Percentiles rank a stretch among this genome's conserved stretches.
These are phyloP conservation scores for Saccharomycopsis schoenii DNA, from an alignment of 805 yeast species.

Conservation along the genomic window DNA sequence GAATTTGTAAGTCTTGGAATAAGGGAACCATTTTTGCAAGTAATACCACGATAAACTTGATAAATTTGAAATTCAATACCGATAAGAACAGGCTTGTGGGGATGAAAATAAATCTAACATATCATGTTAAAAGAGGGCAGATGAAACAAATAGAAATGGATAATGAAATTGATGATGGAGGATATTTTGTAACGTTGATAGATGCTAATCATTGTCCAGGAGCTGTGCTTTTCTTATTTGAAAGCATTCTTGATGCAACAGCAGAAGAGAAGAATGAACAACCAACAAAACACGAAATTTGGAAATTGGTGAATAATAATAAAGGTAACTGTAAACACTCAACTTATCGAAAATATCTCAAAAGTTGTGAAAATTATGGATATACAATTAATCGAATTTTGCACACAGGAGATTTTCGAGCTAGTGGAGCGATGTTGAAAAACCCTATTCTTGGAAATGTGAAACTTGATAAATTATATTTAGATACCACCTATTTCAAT, in stretches of 20 bases:
- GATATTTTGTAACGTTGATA: constrained; percentile 44
- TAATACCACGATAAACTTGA: constrained; percentile 51
- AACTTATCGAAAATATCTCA: constrained; percentile 4
- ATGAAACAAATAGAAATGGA: constrained; percentile 21
- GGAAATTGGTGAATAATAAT: background rate
- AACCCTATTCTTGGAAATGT: constrained; percentile 23
- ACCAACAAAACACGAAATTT: background rate
- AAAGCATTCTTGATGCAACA: constrained; percentile 17
- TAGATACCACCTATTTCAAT: constrained; percentile 85
- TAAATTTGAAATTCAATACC: constrained; percentile 45
- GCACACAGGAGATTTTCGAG: constrained; percentile 94
- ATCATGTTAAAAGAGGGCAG: constrained; percentile 10
- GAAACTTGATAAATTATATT: constrained; percentile 52
- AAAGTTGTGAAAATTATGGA: constrained; percentile 22
- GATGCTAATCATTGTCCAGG: constrained; percentile 99
- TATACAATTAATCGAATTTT: constrained; percentile 30
- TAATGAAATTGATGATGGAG: constrained; percentile 25
- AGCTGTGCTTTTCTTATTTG: constrained; percentile 67
- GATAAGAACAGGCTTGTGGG: constrained; percentile 32
- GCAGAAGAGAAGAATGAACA: background rate
- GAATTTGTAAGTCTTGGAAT: constrained; percentile 69
- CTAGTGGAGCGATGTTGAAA: constrained; percentile 40
- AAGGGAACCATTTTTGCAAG: constrained; percentile 68
- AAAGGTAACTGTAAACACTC: background rate
- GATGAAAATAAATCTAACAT: constrained; percentile 34